These are phyloP conservation scores for Hsuehochloa calcarea DNA, from an alignment of 176 grass and related monocot species.

Conservation along the genomic window DNA sequence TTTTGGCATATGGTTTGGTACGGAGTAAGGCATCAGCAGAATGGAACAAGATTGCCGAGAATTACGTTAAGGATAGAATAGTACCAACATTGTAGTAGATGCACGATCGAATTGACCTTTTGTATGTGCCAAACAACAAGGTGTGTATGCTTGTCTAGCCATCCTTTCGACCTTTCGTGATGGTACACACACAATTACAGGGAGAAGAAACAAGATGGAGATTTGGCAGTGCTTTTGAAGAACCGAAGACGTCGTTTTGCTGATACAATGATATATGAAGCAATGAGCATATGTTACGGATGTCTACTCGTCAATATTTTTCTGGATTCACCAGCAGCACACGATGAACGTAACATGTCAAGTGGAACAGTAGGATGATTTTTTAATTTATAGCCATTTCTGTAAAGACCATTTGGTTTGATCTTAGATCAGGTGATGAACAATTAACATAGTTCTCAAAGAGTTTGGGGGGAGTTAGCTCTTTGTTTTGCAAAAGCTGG, in stretches of 20 bases:
- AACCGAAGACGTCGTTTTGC: neutral
- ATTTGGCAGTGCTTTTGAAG: neutral
- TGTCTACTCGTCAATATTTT: too few species aligned
- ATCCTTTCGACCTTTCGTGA: neutral
- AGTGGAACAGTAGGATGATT: neutral
- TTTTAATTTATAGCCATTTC: neutral
- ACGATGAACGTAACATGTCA: neutral
- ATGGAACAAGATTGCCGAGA: conserved; percentile 44
- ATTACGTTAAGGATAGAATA: conserved; percentile 27
- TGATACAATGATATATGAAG: neutral
- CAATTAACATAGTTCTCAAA: too few species aligned
- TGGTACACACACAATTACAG: neutral
- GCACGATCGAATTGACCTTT: neutral
- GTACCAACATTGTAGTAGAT: conserved; percentile 22
- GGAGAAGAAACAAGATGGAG: neutral
- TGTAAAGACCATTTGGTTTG: too few species aligned
- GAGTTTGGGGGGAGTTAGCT: too few species aligned
- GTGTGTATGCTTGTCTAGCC: neutral
- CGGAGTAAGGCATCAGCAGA: neutral
- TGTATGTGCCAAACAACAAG: neutral
- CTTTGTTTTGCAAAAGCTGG: too few species aligned
- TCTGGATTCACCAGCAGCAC: neutral
- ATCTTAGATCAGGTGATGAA: too few species aligned
- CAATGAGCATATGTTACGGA: neutral
- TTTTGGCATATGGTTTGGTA: conserved; percentile 11